Evolutionary conservation across 2,329 filamentous ascomycete species (phyloP).

Genomic region (Paecilomyces sp.): DNA sequence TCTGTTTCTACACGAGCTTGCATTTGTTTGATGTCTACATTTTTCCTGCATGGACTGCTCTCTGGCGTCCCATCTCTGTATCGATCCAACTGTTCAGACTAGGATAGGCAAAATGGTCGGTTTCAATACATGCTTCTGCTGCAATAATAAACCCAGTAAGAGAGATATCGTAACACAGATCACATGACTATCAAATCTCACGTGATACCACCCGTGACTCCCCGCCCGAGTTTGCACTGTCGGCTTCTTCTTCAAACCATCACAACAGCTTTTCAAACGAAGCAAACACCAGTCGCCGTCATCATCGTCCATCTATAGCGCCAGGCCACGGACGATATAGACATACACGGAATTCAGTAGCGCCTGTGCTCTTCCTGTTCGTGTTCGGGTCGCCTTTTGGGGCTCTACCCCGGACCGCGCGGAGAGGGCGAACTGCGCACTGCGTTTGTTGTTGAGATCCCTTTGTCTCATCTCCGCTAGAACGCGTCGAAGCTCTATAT

Average conservation of each 20-base stretch:
- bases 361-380: neutral
- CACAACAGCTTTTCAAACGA: conserved; percentile 23
- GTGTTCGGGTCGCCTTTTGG: neutral
- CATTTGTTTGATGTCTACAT: neutral
- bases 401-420: neutral
- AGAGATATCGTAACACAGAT: neutral
- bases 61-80: neutral
- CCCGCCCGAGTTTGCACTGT: conserved; percentile 29
- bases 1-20: neutral
- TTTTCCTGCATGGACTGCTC: neutral
- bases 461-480: neutral
- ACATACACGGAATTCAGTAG: neutral
- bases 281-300: conserved; percentile 6
- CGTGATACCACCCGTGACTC: neutral
- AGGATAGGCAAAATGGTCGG: neutral
- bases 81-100: neutral
- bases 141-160: neutral
- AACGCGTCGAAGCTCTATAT: neutral
- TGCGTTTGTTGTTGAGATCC: neutral
- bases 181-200: neutral
- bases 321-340: neutral
- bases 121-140: neutral
- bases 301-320: conserved; percentile 5
- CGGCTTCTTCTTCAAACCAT: conserved; percentile 32
- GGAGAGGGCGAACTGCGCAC: neutral